Evolutionary conservation across 768 basidiomycete species (phyloP).

Genomic region (Ephemerocybe angulata): DNA sequence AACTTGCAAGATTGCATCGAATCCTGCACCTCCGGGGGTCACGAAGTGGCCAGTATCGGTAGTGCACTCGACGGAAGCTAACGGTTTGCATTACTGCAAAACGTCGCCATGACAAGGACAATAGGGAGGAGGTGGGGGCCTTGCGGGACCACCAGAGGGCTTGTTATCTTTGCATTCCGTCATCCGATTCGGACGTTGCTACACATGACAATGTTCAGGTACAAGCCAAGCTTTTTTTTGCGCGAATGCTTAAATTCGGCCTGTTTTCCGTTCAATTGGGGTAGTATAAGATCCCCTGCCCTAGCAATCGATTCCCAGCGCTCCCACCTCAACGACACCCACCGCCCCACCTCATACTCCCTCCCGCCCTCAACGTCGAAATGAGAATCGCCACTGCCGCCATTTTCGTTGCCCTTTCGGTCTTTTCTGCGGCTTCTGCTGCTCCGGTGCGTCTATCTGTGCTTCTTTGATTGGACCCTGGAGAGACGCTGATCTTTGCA

Average conservation of each 20-base stretch:
- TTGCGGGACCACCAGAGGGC: too few species aligned
- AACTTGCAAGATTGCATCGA: too few species aligned
- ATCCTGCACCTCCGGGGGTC: too few species aligned
- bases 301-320: neutral
- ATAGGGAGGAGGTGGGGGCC: neutral
- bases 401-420: neutral
- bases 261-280: neutral
- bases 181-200: neutral
- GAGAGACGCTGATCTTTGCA: neutral
- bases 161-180: neutral
- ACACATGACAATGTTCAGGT: neutral
- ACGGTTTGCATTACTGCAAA: neutral
- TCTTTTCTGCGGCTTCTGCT: neutral
- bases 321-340: neutral
- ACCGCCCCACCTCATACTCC: neutral
- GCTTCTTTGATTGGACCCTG: neutral
- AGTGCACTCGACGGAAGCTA: too few species aligned
- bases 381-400: neutral
- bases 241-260: neutral
- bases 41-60: too few species aligned
- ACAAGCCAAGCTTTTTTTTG: neutral
- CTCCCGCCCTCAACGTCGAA: neutral
- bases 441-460: neutral
- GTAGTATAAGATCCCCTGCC: neutral
- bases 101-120: neutral